Evolutionary conservation across 1,139 yeast genomes (phyloP).

Genomic region (Geotrichum phurueaensis): DNA sequence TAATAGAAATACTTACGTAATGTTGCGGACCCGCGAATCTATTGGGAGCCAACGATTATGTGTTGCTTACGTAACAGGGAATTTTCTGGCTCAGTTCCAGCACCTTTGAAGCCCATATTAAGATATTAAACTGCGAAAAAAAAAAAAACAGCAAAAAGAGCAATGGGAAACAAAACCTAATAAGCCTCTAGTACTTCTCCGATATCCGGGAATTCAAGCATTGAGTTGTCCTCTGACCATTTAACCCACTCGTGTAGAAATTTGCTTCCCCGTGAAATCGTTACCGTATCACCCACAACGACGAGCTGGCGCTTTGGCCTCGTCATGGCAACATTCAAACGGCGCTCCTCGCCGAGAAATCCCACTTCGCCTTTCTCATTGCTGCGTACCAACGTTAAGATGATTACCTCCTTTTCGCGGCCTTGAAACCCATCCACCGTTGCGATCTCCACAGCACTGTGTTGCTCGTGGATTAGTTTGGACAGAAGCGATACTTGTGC

Average conservation of each 20-base stretch:
- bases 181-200: constrained; percentile 25
- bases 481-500: constrained; percentile 72
- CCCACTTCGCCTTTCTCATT: constrained; percentile 65
- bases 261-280: constrained; percentile 32
- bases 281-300: constrained; percentile 79
- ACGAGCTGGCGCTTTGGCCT: constrained; percentile 83
- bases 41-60: too few species aligned
- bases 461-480: constrained; percentile 37
- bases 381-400: constrained; percentile 75
- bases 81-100: background rate
- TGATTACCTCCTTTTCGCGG: constrained; percentile 78
- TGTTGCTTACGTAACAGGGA: background rate
- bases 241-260: constrained; percentile 56
- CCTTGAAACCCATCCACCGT: constrained; percentile 94
- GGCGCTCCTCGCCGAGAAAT: constrained; percentile 60
- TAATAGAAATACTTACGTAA: too few species aligned
- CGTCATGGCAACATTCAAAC: constrained; percentile 83
- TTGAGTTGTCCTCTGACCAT: constrained; percentile 65
- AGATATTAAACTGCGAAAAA: too few species aligned
- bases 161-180: background rate
- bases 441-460: constrained; percentile 66
- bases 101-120: too few species aligned
- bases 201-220: constrained; percentile 60
- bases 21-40: too few species aligned
- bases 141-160: too few species aligned